These are phyloP conservation scores for Xerocomellus dryophilus DNA, from an alignment of 768 basidiomycete genomes.

Conservation along the genomic window DNA sequence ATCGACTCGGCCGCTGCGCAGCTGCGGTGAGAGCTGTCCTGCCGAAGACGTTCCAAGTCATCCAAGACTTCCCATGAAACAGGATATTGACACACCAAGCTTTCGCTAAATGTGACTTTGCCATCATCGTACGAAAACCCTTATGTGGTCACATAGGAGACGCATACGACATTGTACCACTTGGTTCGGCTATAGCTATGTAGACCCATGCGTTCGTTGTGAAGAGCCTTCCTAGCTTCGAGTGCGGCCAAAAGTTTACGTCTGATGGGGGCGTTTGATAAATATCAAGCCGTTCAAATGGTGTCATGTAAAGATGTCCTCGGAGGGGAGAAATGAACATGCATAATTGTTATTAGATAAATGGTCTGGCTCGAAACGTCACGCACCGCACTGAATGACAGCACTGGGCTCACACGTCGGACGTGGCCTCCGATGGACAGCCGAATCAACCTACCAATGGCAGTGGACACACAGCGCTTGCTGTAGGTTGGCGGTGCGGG, in stretches of 20 bases:
- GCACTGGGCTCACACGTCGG: conserved; percentile 1
- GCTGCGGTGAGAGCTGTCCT: neutral
- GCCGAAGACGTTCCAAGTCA: conserved; percentile 6
- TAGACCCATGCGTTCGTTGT: neutral
- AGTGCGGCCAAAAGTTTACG: conserved; percentile 7
- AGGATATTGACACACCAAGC: neutral
- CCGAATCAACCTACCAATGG: too few relatives aligned
- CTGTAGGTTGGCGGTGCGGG: neutral
- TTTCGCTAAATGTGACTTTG: neutral
- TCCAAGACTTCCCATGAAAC: neutral
- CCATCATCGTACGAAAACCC: neutral
- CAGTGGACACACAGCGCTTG: too few relatives aligned
- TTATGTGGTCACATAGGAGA: conserved; percentile 9
- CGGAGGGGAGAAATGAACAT: neutral
- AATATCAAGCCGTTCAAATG: neutral
- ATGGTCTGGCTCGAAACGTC: neutral
- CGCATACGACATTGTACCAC: too few relatives aligned
- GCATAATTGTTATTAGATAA: neutral
- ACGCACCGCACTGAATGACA: conserved; percentile 1
- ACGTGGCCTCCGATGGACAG: neutral
- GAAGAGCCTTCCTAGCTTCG: neutral
- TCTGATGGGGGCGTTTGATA: conserved; percentile 1
- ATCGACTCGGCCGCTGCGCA: neutral
- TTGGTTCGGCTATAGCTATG: neutral
- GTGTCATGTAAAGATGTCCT: neutral